phyloP scores from a whole-genome alignment of 2,329 filamentous ascomycete species.

The Epichloe coenophiala region DNA sequence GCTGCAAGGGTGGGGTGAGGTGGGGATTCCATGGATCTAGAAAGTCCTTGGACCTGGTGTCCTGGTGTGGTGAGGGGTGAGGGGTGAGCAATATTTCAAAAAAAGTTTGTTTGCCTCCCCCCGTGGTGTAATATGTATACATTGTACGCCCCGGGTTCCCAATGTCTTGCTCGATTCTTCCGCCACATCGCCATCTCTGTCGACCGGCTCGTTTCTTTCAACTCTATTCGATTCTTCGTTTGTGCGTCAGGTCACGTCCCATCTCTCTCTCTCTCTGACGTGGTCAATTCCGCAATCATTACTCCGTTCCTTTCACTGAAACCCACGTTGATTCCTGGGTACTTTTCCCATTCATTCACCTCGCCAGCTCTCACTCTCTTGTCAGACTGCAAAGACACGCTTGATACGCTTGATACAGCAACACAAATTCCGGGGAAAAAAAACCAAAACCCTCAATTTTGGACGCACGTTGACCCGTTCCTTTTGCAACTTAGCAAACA shows the following conservation, averaged over 20 bases:
- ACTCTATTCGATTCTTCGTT: slow-evolving; percentile 13
- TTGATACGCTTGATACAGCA: background rate
- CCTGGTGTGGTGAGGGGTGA: background rate
- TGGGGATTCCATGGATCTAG: background rate
- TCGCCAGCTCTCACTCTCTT: background rate
- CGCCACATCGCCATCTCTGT: background rate
- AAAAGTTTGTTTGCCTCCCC: background rate
- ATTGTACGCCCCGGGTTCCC: too few relatives aligned
- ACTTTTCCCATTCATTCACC: background rate
- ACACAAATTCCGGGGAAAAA: background rate
- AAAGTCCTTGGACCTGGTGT: background rate
- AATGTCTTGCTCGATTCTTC: background rate
- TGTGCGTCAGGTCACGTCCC: slow-evolving; percentile 9
- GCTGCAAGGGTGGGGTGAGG: background rate
- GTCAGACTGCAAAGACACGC: background rate
- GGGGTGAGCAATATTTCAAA: background rate
- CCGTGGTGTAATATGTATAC: background rate
- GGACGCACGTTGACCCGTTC: slow-evolving; percentile 17
- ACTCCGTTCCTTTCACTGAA: slow-evolving; percentile 4
- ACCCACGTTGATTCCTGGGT: slow-evolving; percentile 5
- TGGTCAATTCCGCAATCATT: background rate
- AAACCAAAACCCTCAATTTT: background rate
- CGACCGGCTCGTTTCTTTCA: slow-evolving; percentile 5
- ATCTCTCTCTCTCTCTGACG: slow-evolving; percentile 7
- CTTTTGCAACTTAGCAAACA: slow-evolving; percentile 7